Base-by-base conservation (phyloP, 176 grass and related monocot genomes). In the Oryza glaberrima region DNA sequence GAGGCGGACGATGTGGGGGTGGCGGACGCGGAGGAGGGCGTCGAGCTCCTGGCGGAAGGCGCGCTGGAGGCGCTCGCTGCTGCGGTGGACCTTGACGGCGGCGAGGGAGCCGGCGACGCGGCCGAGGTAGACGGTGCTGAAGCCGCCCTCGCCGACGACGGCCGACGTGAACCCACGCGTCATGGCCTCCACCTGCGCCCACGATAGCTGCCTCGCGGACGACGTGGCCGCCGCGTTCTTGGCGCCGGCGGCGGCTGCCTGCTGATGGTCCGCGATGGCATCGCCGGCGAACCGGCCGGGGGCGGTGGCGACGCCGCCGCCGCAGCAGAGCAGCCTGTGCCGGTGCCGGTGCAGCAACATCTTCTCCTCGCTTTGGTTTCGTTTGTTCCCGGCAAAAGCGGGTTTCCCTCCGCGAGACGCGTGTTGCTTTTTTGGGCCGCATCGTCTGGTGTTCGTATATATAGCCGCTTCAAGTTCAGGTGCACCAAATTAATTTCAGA, bases 121-220 rank as follows among this genome's bases (percentile, higher is more conserved):
- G 11, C 78, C 96, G 1, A 98, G 93, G 84, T 98, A 98, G 0
- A 98, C 96, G 9, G 85, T 98, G 89, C 93, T 98, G 85, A 92
- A 95, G 12, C 96, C 96, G 5, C 96, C 96, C 77, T 98, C 91
- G 35, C 96, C 96, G 5, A 98, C 83, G 0, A 95, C 88, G 4
- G 87, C 85, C 7, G 89, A 73, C 7, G 91, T 90, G 85, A 98
- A 95, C 48, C 88, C 90, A 0, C 61, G n/a, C 23, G 91, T 98
- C 67, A 94, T 86, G 16, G 87, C 88, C 81, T 94, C 96, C 72
- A 98, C 88, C 86, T 98, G 93, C 48, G 81, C 79, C 96, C 96
- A 98, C 13, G 80, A 82, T 10, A 98, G 86, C 35, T 84, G 87
- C 65, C 89, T 81, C 1, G 43, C 43, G 43, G 43, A 44, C 43